Evolutionary conservation across 306 rosid species (phyloP), one percentile per base, ranked within the genome.

Genomic region (Medicago arabica): DNA sequence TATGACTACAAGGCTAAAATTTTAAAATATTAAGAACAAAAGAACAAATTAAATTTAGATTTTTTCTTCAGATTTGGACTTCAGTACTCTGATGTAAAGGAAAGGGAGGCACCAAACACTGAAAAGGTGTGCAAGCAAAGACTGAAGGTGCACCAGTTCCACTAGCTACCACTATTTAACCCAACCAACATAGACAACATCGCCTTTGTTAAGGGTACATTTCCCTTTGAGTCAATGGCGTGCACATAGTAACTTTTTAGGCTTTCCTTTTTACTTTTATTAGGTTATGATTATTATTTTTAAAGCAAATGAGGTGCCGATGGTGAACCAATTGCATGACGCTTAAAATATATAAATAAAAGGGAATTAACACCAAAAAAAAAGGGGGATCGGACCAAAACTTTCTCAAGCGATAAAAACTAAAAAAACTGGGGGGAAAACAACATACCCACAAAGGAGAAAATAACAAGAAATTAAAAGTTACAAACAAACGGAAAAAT

Each of bases 181-280:
- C 69, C 13, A 65, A 38, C 70, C 70, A 65, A 65, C 31, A 65
- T 40, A 65, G 50, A 65, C 70, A 65, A 18, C 31, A 65, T 65
- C 50, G 70, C 50, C 31, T 40, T 39, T 38, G 70, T 38, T 64
- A 60, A 60, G 66, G 66, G 66, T 64, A 38, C 69, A 13, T 39
- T 65, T 39, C 49, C 70, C 70, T 65, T 65, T 65, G 31, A 65
- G n/a, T 65, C 70, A 65, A 6, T 65, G 70, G 70, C 70, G 70
- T 38, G 70, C 70, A 39, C 31, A 65, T 65, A 21, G 31, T 57
- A 38, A 64, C 70, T 65, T 65, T 65, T 40, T 36, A 65, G 25
- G 4, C 41, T 63, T 38, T 63, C 0, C 46, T 63, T 63, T 63
- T 63, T 58, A 11, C 12, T 36, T 62, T 34, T 62, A 59, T 59